Evolutionary conservation across 441 rosid genomes (phyloP), one percentile per base, ranked within the genome.

Genomic region (Pelargonium australe): DNA sequence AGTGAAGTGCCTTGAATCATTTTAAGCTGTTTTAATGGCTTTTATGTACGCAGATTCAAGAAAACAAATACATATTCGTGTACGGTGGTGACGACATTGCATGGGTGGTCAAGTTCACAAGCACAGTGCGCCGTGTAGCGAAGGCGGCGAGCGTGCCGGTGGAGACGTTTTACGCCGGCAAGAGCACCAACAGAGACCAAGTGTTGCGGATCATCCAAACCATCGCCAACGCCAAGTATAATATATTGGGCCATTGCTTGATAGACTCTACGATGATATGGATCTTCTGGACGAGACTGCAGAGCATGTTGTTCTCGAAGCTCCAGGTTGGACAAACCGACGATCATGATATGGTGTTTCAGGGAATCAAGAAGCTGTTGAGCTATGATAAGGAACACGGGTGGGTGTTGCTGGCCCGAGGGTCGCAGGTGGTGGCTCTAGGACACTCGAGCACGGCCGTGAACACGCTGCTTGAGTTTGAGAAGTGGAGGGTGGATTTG

Each of bases 231-330:
- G n/a, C n/a, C n/a, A n/a, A n/a, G n/a, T n/a, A n/a, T n/a, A n/a
- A n/a, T n/a, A n/a, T n/a, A n/a, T n/a, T n/a, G n/a, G n/a, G n/a
- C n/a, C n/a, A n/a, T n/a, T n/a, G 72, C 76, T 88, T 86, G 90
- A 23, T 23, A 23, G 86, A 88, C 63, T 75, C 64, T 19, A 68
- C 89, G 8, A 72, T 80, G 78, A 78, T 88, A 53, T 83, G 87
- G 90, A 82, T 82, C 84, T 88, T 88, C 71, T 86, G 93, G 93
- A 79, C 85, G 45, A 78, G 90, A 70, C 75, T 88, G 0, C 81
- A 80, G 74, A 81, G 85, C 74, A 86, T 88, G 90, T 71, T 88
- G 23, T 83, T 80, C 83, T 88, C 93, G 66, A 86, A 84, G 78
- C 82, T 86, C 72, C 93, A 86, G 75, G 81, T 85, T 4, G 85